These are phyloP conservation scores for Neonectria hederae DNA, from an alignment of 2,329 filamentous ascomycete genomes.

Conservation along the genomic window DNA sequence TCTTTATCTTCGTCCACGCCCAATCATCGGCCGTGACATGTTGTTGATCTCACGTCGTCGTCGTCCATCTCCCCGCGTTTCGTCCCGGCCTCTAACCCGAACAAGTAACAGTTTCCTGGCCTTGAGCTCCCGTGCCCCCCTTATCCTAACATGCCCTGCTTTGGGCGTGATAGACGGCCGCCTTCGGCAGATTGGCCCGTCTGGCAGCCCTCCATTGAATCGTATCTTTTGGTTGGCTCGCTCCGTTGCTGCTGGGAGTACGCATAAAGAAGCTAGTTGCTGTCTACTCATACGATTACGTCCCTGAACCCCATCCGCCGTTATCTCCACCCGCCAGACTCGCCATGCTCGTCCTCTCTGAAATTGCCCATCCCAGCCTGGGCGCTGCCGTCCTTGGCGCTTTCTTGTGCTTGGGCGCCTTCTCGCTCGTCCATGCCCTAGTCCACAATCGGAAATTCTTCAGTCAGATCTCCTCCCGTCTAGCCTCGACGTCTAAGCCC, in stretches of 20 bases:
- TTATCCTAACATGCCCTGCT: conserved; percentile 18
- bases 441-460: conserved; percentile 34
- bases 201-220: neutral
- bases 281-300: conserved; percentile 7
- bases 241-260: neutral
- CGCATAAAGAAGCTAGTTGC: conserved; percentile 8
- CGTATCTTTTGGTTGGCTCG: neutral
- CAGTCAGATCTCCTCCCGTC: conserved; percentile 8
- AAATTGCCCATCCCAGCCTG: conserved; percentile 4
- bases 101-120: conserved; percentile 6
- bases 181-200: neutral
- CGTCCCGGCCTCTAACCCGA: neutral
- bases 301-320: neutral
- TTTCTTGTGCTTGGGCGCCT: conserved; percentile 11
- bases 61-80: conserved; percentile 15
- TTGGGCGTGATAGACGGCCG: conserved; percentile 11
- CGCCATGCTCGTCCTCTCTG: conserved; percentile 13
- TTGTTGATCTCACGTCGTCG: neutral
- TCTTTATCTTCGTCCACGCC: neutral
- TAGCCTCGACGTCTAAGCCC: conserved; percentile 17
- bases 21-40: neutral
- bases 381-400: conserved; percentile 10
- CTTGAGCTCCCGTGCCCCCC: neutral
- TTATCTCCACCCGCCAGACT: neutral
- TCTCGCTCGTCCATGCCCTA: conserved; percentile 25